Evolutionary conservation across 225 moss, liverwort and hornwort species (phyloP), one percentile per base, ranked within the genome.

Genomic region (Climacium dendroides): DNA sequence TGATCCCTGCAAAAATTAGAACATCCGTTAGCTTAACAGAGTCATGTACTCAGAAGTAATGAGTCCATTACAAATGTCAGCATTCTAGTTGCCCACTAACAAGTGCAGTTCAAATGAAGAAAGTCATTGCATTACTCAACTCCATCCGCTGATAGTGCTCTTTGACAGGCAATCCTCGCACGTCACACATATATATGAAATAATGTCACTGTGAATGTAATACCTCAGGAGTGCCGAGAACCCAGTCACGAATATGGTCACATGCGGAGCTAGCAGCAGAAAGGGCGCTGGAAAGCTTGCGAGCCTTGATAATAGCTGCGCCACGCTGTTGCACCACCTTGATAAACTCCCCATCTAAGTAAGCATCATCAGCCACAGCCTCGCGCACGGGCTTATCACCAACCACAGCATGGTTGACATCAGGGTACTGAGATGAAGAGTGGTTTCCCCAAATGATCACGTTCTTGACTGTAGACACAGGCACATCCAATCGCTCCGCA

Each of bases 381-480:
- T 87, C 58, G 85, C 98, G 97, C 78, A 98, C 98, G 63, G 98
- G 94, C 92, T 95, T 96, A 72, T 91, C 92, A 54, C 94, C 97
- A 43, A 96, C 82, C 57, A 96, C 96, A 78, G 97, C 97, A 86
- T 98, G 98, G 91, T 96, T 91, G 74, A 96, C 96, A 89, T 98
- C 98, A 6, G 98, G 98, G 81, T 98, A 98, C 80, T 98, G 98
- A 45, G 98, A 95, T 43, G 98, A 98, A 32, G 98, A 98, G 87
- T 98, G 98, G 83, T 98, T 98, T 74, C 98, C 98, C 98, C 98
- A 98, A 29, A 98, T 98, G 78, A 98, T 97, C 48, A 96, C 94
- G 72, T 98, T 98, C 91, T 98, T 98, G 78, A 98, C 96, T 6
- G 92, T 88, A 6, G 97, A 98, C 28, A 98, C 98, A 23, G 98